Conservation (phyloP, 2,329 filamentous ascomycete species). For the Colletotrichum incanum region DNA sequence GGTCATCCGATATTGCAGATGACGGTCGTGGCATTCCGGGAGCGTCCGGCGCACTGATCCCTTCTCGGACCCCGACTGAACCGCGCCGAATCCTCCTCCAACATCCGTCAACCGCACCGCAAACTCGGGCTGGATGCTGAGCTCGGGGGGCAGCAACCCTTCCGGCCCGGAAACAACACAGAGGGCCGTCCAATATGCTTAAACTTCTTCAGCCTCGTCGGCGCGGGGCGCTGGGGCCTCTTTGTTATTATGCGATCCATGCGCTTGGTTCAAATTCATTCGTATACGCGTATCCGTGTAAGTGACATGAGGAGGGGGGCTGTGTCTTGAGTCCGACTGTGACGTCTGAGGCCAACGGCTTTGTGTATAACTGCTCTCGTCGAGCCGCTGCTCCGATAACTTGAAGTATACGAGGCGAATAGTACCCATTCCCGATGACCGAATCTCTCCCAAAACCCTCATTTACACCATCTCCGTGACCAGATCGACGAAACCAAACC, state of each 20-base stretch:
- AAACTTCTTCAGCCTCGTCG: not conserved
- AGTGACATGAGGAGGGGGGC: not conserved
- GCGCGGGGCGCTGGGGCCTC: not conserved
- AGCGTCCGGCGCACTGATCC: conserved; percentile 14
- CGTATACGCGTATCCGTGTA: not conserved
- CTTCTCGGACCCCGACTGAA: not conserved
- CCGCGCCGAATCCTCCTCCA: not conserved
- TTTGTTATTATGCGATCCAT: not conserved
- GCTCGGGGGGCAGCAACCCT: not conserved
- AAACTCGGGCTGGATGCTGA: not conserved
- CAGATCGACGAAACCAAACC: not conserved
- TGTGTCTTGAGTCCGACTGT: not conserved
- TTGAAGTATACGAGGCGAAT: not conserved
- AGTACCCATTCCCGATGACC: not conserved
- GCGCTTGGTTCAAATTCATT: not conserved
- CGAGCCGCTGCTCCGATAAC: not conserved
- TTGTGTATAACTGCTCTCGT: not conserved
- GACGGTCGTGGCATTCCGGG: not conserved
- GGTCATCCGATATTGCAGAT: not conserved
- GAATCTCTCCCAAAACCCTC: not conserved
- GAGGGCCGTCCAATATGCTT: not conserved
- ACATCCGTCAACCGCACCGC: not conserved
- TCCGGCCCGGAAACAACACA: not conserved
- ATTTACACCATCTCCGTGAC: too few relatives aligned
- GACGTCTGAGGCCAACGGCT: not conserved